Evolutionary conservation across 2,329 filamentous ascomycete species (phyloP).

Genomic region (Colletotrichum sp.): DNA sequence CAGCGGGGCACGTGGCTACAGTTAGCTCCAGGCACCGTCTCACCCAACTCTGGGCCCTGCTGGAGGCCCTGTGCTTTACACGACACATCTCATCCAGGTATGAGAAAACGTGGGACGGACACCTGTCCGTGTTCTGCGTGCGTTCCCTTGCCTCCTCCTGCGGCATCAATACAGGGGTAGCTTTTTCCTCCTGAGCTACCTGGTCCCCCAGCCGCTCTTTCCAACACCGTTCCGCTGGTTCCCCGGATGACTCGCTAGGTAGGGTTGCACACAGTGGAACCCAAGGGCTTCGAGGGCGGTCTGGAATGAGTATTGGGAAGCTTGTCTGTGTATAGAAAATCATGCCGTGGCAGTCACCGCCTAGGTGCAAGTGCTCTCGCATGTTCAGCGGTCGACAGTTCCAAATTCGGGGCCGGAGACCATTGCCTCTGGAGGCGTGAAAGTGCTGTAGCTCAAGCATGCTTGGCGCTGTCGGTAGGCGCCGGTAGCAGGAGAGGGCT

Average conservation of each 20-base stretch:
- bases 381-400: not conserved
- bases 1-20: not conserved
- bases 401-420: not conserved
- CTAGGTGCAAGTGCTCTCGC: not conserved
- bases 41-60: not conserved
- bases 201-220: not conserved
- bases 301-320: not conserved
- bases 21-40: not conserved
- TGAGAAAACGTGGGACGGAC: conserved; percentile 12
- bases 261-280: not conserved
- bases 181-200: not conserved
- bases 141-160: not conserved
- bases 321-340: not conserved
- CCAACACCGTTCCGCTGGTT: not conserved
- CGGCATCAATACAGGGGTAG: not conserved
- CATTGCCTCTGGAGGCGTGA: not conserved
- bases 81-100: not conserved
- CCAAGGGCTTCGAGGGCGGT: not conserved
- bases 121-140: not conserved
- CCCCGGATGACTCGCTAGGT: not conserved
- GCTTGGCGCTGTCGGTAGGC: not conserved
- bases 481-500: not conserved
- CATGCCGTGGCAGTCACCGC: not conserved
- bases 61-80: not conserved
- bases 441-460: not conserved